These are phyloP conservation scores for Chlorella sp. DNA, from an alignment of 139 green algal species.

Conservation along the genomic window DNA sequence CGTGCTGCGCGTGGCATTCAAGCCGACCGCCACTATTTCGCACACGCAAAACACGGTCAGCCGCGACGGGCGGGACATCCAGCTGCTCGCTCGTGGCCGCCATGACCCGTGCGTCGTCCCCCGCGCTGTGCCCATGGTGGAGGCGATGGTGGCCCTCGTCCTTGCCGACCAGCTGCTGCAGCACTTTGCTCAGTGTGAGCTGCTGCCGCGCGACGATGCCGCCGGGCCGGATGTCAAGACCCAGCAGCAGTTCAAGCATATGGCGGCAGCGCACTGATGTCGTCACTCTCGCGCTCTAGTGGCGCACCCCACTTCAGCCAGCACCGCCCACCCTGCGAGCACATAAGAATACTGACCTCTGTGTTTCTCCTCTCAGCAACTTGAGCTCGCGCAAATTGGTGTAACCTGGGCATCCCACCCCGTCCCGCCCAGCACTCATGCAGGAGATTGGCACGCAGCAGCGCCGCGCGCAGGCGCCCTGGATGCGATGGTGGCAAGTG, in stretches of 20 bases:
- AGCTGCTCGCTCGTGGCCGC: slow-evolving; percentile 87
- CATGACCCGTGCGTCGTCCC: slow-evolving; percentile 99
- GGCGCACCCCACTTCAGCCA: too few species aligned
- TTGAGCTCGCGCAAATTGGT: too few species aligned
- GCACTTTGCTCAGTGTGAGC: slow-evolving; percentile 91
- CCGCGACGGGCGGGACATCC: slow-evolving; percentile 73
- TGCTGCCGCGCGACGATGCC: slow-evolving; percentile 72
- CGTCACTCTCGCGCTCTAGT: too few species aligned
- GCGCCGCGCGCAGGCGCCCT: too few species aligned
- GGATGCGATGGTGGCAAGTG: too few species aligned
- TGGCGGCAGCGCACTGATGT: too few species aligned
- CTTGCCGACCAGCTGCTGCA: slow-evolving; percentile 96
- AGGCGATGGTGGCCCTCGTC: slow-evolving; percentile 96
- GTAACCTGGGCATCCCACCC: too few species aligned
- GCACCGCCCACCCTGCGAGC: too few species aligned
- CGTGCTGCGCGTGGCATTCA: slow-evolving; percentile 96
- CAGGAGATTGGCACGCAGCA: too few species aligned
- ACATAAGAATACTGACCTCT: too few species aligned
- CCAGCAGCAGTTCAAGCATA: slow-evolving; percentile 45
- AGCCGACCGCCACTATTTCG: slow-evolving; percentile 97
- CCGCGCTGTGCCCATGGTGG: slow-evolving; percentile 97
- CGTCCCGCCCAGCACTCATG: too few species aligned
- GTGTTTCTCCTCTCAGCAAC: too few species aligned
- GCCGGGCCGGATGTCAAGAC: slow-evolving; percentile 44
- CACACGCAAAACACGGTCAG: slow-evolving; percentile 86